These are phyloP conservation scores for Eragrostis tef DNA, from an alignment of 202 grass and related monocot genomes.

Conservation along the genomic window DNA sequence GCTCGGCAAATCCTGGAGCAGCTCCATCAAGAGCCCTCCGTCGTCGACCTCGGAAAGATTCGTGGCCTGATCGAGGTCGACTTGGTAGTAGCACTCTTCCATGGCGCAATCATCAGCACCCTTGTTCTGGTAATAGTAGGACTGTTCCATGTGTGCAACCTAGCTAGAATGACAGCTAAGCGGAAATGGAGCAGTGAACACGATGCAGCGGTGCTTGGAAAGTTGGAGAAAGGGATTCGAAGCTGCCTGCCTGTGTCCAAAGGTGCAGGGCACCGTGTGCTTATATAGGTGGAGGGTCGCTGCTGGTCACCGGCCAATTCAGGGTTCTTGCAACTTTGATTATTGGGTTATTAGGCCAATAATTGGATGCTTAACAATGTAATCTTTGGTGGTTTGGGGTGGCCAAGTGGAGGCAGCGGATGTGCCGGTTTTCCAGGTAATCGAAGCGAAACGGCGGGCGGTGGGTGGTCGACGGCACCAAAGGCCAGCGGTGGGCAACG, in stretches of 20 bases:
- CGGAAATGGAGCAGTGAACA: background rate
- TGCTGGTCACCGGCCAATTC: background rate
- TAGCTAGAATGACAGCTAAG: no score
- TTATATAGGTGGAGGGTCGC: background rate
- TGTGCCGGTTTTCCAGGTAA: slow-evolving; percentile 1
- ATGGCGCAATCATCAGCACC: background rate
- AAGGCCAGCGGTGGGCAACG: background rate
- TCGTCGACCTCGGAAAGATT: slow-evolving; percentile 29
- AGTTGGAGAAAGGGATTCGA: background rate
- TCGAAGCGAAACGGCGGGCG: background rate
- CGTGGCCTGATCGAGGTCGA: background rate
- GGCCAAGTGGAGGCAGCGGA: slow-evolving; percentile 1
- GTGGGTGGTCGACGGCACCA: background rate
- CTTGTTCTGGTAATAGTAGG: background rate
- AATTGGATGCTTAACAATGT: slow-evolving; percentile 6
- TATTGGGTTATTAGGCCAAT: background rate
- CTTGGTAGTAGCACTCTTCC: slow-evolving; percentile 11
- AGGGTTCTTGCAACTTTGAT: background rate
- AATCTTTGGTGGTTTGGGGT: background rate
- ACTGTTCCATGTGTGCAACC: background rate
- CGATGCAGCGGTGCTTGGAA: background rate
- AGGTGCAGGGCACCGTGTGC: background rate
- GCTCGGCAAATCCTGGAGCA: slow-evolving; percentile 44
- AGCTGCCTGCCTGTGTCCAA: background rate
- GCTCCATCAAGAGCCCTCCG: slow-evolving; percentile 51